Base-by-base conservation (phyloP, 306 rosid species). In the Ochetophila trinervis region DNA sequence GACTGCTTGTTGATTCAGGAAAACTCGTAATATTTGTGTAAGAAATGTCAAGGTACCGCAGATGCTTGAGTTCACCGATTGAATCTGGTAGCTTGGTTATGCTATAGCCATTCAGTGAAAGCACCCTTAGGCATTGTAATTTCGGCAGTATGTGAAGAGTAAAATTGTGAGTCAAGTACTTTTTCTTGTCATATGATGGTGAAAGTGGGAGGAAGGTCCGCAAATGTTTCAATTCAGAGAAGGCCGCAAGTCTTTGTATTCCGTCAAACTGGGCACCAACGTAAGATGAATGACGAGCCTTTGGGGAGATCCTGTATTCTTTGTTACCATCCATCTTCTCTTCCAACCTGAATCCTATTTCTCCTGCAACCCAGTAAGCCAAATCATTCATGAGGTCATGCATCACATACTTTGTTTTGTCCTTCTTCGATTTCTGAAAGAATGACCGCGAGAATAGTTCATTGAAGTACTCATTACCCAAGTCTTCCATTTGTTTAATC, bases 311-410 rank as follows among this genome's bases (percentile, higher is more conserved):
- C 5, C 3, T 12, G 6, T 3, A 15, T 48, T 0, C 37, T 5
- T 1, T 23, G 21, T 24, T 36, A 11, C 36, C 34, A 0, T 23
- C 7, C 32, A 10, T 12, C 56, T 13, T 40, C 32, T 42, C 40
- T 23, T 72, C 49, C 2, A 12, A 10, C 34, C 23, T 16, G 1
- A 12, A 18, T 37, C 48, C 74, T 44, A 70, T 59, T 4, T 56
- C 57, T 58, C 58, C 55, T 0, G 55, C 63, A 60, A 62, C 20
- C 8, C 2, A 64, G 14, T 14, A n/a, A 2, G 68, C 77, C 12
- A 77, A 27, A 49, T 71, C 64, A 24, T 67, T 60, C 3, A 77
- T 19, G 8, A 77, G 68, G 27, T 77, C 77, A 48, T 77, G 77
- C 70, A 74, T 66, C 8, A 55, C 54, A 71, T 69, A 79, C 9